phyloP scores from a whole-genome alignment of 768 basidiomycete species.

The Flagelloscypha sp. region DNA sequence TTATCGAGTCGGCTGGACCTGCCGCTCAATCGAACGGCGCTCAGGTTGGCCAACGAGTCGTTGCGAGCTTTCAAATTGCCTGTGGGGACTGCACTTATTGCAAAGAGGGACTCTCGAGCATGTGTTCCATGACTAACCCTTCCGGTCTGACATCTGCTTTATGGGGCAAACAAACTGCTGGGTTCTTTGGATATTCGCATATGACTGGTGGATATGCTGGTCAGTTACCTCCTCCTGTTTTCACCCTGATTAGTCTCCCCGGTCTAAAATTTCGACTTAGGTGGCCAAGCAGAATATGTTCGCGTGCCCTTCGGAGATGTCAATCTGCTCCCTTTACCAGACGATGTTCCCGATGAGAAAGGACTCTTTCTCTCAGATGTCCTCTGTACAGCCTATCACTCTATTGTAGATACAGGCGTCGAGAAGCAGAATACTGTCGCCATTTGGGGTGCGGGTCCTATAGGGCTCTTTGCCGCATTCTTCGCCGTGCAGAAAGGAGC shows the following conservation, averaged over 20 bases:
- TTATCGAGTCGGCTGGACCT: constrained; percentile 51
- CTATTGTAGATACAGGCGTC: constrained; percentile 67
- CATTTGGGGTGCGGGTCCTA: constrained; percentile 65
- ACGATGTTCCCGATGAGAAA: constrained; percentile 55
- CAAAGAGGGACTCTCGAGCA: constrained; percentile 61
- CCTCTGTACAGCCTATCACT: constrained; percentile 66
- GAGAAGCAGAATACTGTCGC: constrained; percentile 62
- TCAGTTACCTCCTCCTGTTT: not conserved
- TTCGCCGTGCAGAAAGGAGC: constrained; percentile 66
- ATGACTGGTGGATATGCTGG: constrained; percentile 67
- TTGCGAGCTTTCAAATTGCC: constrained; percentile 72
- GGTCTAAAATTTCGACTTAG: too few relatives aligned
- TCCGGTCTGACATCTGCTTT: constrained; percentile 34
- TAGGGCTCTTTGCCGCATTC: constrained; percentile 51
- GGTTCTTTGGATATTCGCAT: constrained; percentile 67
- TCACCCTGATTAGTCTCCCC: not conserved
- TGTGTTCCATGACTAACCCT: constrained; percentile 68
- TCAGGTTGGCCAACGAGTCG: constrained; percentile 59
- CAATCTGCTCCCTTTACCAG: constrained; percentile 64
- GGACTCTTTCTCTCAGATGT: constrained; percentile 52
- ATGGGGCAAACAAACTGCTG: constrained; percentile 63
- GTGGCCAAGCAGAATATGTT: constrained; percentile 71
- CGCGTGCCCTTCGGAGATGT: constrained; percentile 64
- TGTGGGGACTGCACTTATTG: constrained; percentile 70
- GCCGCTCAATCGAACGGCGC: constrained; percentile 58